Evolutionary conservation across 75 land plant species (phyloP).

Genomic region (Isoetes taiwanensis): DNA sequence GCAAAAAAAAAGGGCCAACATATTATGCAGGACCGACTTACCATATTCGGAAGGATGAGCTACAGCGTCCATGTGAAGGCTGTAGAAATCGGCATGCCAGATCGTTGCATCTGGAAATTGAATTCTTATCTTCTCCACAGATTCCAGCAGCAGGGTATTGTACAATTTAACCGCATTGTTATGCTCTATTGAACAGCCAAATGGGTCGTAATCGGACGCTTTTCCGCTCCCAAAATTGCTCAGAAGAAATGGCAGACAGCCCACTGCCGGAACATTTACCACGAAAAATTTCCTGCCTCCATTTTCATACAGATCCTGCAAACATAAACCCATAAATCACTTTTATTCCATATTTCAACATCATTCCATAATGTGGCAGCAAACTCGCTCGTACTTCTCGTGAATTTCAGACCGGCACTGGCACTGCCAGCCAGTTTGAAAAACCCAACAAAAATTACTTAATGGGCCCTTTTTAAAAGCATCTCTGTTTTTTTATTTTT

Average conservation of each 20-base stretch:
- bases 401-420: too few relatives aligned
- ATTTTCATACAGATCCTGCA: background rate
- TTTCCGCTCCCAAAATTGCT: background rate
- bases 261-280: constrained; percentile 3
- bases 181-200: background rate
- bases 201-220: background rate
- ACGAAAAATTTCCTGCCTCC: background rate
- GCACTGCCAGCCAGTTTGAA: too few relatives aligned
- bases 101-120: background rate
- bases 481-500: background rate
- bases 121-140: background rate
- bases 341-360: too few relatives aligned
- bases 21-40: background rate
- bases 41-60: background rate
- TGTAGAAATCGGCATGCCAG: background rate
- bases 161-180: background rate
- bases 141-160: background rate
- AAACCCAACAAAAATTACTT: too few relatives aligned
- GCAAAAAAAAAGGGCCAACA: too few relatives aligned
- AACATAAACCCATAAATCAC: too few relatives aligned
- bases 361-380: too few relatives aligned
- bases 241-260: background rate
- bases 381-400: too few relatives aligned
- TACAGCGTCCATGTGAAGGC: background rate
- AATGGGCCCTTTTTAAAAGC: background rate